phyloP scores from a whole-genome alignment of 176 grass and related monocot species.

The Carex scoparia region DNA sequence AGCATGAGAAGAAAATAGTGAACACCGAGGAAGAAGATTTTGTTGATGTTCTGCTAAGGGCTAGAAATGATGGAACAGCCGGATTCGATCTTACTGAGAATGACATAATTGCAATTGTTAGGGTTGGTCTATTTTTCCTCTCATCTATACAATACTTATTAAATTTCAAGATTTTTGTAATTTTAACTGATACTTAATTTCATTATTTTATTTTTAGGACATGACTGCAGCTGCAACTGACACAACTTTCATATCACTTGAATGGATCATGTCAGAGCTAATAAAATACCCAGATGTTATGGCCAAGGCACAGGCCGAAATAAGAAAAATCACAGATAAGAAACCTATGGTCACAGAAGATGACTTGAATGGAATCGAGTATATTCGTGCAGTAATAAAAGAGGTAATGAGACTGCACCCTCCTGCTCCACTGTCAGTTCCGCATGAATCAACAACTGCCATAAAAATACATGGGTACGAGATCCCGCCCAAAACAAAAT shows the following conservation, averaged over 20 bases:
- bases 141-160: neutral
- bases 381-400: conserved; percentile 49
- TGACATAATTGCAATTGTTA: conserved; percentile 33
- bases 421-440: conserved; percentile 52
- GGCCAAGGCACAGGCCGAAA: conserved; percentile 42
- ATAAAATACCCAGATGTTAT: conserved; percentile 33
- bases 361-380: conserved; percentile 34
- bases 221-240: conserved; percentile 55
- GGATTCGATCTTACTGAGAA: conserved; percentile 38
- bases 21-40: conserved; percentile 37
- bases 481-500: conserved; percentile 32
- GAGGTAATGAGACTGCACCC: conserved; percentile 57
- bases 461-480: conserved; percentile 37
- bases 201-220: conserved; percentile 31
- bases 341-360: conserved; percentile 27
- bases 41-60: conserved; percentile 42
- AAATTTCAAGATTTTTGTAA: neutral
- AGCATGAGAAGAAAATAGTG: conserved; percentile 30
- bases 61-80: conserved; percentile 18
- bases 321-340: conserved; percentile 3
- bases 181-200: neutral
- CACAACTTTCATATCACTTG: conserved; percentile 34
- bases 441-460: conserved; percentile 29
- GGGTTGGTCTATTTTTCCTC: conserved; percentile 20
- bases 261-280: conserved; percentile 70